Evolutionary conservation across 768 basidiomycete genomes (phyloP), one percentile per base, ranked within the genome.

Genomic region (Termitomyces sp.): DNA sequence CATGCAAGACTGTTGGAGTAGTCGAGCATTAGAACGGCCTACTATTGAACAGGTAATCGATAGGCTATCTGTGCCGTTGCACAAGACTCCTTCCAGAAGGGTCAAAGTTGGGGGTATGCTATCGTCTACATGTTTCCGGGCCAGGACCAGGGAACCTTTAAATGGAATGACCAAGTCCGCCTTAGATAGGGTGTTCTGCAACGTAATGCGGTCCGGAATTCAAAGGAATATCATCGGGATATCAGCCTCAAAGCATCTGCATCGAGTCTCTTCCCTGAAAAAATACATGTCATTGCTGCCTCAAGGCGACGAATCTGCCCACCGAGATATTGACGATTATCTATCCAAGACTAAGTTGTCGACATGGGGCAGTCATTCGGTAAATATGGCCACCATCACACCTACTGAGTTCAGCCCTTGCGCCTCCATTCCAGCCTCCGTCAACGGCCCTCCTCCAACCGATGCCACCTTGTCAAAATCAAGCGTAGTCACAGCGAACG

Each of bases 1-100:
- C 18, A 41, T 57, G 16, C 36, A 57, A 24, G 49, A 57, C 7
- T 57, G 56, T 34, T 57, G 56, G 56, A 44, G 28, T 29, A 20
- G 15, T 3, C 22, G 28, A 16, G 49, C 56, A 13, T 28, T 9
- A n/a, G 6, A 12, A 8, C 16, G 49, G 24, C 56, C 56, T 15
- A 33, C 56, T 10, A 41, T 49, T 24, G 47, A 29, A 0, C 20
- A 51, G 15, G 37, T 50, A 15, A 24, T 55, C 10, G 8, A 37
- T 10, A 36, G 48, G 29, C 9, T 31, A 6, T 24, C 29, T 9
- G n/a, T 8, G 22, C 39, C 28, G 9, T n/a, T 29, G 10, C 24
- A 47, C 16, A 24, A 15, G 10, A 46, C 9, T 22, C n/a, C 13
- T 26, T 26, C 15, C 18, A 12, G 4, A 37, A 22, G 2, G 31